A percentile compares a stretch with the other conserved stretches of the same genome.
phyloP scores from a whole-genome alignment of 495 filamentous ascomycete genomes.

The Usnea hakonensis region DNA sequence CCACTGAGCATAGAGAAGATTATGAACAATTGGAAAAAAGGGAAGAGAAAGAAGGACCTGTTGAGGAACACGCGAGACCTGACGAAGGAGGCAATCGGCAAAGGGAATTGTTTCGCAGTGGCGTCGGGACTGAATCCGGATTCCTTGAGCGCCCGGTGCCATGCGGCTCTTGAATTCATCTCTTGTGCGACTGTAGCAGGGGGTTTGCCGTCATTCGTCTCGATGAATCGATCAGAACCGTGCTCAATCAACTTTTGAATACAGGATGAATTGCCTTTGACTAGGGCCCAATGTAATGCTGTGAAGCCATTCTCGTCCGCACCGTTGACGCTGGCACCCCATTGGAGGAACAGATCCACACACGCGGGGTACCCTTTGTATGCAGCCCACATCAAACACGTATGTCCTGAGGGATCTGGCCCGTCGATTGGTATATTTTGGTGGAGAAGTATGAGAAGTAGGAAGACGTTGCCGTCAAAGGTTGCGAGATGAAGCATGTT shows the following conservation, averaged over 20 bases:
- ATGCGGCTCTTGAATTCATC: slow-evolving; percentile 76
- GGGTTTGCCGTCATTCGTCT: slow-evolving; percentile 80
- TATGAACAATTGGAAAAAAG: slow-evolving; percentile 64
- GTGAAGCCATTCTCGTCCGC: slow-evolving; percentile 87
- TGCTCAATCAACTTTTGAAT: slow-evolving; percentile 91
- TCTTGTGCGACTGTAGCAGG: slow-evolving; percentile 77
- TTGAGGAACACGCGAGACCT: slow-evolving; percentile 72
- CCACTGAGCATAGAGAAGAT: slow-evolving; percentile 64
- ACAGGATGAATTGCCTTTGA: slow-evolving; percentile 78
- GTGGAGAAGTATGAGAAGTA: slow-evolving; percentile 80
- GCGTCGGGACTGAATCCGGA: slow-evolving; percentile 77
- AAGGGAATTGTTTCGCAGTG: slow-evolving; percentile 50
- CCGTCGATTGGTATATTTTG: slow-evolving; percentile 91
- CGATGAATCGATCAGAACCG: slow-evolving; percentile 82
- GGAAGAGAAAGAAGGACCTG: slow-evolving; percentile 88
- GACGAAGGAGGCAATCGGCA: slow-evolving; percentile 45
- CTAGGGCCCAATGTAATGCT: slow-evolving; percentile 91
- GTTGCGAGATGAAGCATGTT: slow-evolving; percentile 95
- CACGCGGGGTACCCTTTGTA: slow-evolving; percentile 91
- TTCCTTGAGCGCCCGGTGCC: slow-evolving; percentile 77
- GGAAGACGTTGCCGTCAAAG: slow-evolving; percentile 91
- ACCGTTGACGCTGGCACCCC: slow-evolving; percentile 89
- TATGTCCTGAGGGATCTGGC: slow-evolving; percentile 80
- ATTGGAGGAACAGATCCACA: slow-evolving; percentile 87
- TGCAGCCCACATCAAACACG: slow-evolving; percentile 94